Base-by-base conservation (phyloP, 2,329 filamentous ascomycete species). In the Venturia asperata region DNA sequence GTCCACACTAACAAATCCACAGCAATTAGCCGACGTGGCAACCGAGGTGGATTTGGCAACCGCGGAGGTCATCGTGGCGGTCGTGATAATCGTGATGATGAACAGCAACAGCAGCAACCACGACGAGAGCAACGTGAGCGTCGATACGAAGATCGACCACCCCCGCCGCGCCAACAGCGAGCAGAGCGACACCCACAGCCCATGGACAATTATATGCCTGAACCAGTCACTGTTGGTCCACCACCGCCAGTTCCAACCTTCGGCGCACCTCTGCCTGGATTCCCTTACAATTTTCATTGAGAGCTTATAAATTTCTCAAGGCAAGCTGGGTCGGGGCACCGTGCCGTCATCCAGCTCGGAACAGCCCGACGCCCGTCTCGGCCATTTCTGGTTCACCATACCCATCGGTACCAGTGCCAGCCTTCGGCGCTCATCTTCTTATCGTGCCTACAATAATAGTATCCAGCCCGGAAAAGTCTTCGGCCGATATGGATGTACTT, bases 171-270 rank as follows among this genome's bases (percentile, higher is more conserved):
- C 74, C 13, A 76, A 75, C 74, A 72, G 67, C 73, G 74, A 67
- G 72, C 73, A 43, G 71, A 76, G 42, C 68, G 70, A 74, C 74
- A 30, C 70, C 73, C 70, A 37, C 64, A 68, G 67, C 61, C 61
- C 6, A 61, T 56, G 17, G 56, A 68, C 13, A 56, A 55, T 17
- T 66, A 66, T 19, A 66, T 72, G 47, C 75, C 73, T 24, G 74
- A 76, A 68, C 75, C 74, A 17, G 65, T 68, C 42, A 73, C 74
- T 56, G 72, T 77, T 27, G 74, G 74, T 47, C 75, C 74, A 45
- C 75, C 75, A 37, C 76, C 76, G 6, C 72, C 75, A 21, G 75
- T 77, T 42, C 76, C 76, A 27, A 72, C 71, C 10, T 77, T 77
- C 64, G 76, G 76, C 0, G 77, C 75, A 65, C 72, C 70, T 62